phyloP scores from a whole-genome alignment of 1,284 basidiomycete genomes.

The Moniliophthora roreri region DNA sequence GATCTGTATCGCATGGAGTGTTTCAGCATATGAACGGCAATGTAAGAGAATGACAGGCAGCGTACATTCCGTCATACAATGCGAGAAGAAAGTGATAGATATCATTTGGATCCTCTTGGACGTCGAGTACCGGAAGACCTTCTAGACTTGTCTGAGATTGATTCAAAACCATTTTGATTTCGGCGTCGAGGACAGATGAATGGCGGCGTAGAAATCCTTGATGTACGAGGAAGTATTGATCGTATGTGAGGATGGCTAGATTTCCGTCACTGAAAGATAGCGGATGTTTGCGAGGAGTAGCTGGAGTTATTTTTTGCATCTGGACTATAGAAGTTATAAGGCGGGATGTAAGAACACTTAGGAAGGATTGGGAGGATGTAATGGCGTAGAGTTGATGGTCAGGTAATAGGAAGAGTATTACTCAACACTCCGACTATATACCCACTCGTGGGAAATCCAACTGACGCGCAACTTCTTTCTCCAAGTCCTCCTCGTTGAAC shows the following conservation, averaged over 20 bases:
- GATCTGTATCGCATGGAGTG: constrained; percentile 8
- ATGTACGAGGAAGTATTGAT: constrained; percentile 66
- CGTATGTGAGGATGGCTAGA: constrained; percentile 53
- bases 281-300: constrained; percentile 43
- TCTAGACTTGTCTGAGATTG: constrained; percentile 37
- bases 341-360: not conserved
- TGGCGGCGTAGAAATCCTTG: constrained; percentile 62
- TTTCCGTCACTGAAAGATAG: constrained; percentile 71
- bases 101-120: constrained; percentile 68
- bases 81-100: constrained; percentile 65
- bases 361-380: not conserved
- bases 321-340: constrained; percentile 18
- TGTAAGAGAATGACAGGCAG: constrained; percentile 15
- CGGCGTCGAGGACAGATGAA: constrained; percentile 46
- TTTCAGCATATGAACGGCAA: constrained; percentile 8
- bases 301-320: not conserved
- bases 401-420: no score
- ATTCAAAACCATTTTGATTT: constrained; percentile 29
- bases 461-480: constrained; percentile 27
- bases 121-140: constrained; percentile 55
- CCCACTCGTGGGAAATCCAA: constrained; percentile 23
- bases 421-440: no score
- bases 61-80: constrained; percentile 77
- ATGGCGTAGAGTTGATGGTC: not conserved
- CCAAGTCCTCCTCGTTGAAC: constrained; percentile 18